Percentiles rank a stretch among this genome's conserved stretches.
Conservation (phyloP, 1,284 basidiomycete species). For the Phylloboletellus chloephorus region DNA sequence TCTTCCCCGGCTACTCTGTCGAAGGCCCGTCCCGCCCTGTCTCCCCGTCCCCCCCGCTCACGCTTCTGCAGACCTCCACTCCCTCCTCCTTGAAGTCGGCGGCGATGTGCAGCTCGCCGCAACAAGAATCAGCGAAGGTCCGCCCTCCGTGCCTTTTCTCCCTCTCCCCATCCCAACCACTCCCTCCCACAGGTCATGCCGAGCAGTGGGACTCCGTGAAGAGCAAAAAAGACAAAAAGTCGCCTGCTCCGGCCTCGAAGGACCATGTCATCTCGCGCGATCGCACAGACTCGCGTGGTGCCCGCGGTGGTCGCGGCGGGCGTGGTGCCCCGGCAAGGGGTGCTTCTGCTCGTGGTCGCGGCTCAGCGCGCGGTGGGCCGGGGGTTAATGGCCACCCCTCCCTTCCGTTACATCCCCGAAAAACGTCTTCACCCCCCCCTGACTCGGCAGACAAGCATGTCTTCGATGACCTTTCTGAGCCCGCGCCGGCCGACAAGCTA, state of each 20-base stretch:
- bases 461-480: constrained; percentile 21
- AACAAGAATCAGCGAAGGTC: constrained; percentile 77
- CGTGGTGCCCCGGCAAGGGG: constrained; percentile 58
- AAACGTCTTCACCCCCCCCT: constrained; percentile 19
- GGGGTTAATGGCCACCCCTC: constrained; percentile 29
- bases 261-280: constrained; percentile 40
- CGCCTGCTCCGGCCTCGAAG: constrained; percentile 37
- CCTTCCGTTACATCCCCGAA: constrained; percentile 23
- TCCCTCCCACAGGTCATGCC: constrained; percentile 52
- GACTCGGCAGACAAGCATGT: constrained; percentile 18
- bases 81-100: constrained; percentile 63
- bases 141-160: constrained; percentile 13
- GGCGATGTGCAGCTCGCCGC: constrained; percentile 76
- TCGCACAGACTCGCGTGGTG: constrained; percentile 58
- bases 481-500: constrained; percentile 16
- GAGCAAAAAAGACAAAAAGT: constrained; percentile 84
- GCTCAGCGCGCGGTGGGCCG: constrained; percentile 43
- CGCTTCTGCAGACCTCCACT: constrained; percentile 58
- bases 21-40: constrained; percentile 52
- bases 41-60: constrained; percentile 13
- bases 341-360: constrained; percentile 50
- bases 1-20: constrained; percentile 73
- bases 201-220: constrained; percentile 85
- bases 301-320: constrained; percentile 59
- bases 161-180: constrained; percentile 11